Conservation (phyloP, 257 asterid genomes). For the Primulina tabacum region DNA sequence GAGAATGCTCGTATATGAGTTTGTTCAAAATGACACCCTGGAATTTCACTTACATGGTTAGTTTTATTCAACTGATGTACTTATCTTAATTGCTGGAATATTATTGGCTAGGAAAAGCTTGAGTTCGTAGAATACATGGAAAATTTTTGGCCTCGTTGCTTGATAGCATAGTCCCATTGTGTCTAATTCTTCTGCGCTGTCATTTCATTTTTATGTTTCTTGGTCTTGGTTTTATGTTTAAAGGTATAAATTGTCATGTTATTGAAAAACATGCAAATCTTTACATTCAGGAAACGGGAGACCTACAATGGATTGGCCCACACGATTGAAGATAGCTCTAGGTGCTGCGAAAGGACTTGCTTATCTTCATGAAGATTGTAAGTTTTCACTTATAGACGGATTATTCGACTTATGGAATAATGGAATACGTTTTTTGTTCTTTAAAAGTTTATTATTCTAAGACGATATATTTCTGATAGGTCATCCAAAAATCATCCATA, state of each 20-base stretch:
- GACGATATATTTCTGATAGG: constrained; percentile 38
- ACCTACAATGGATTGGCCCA: constrained; percentile 50
- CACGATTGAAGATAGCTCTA: constrained; percentile 51
- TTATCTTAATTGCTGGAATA: not conserved
- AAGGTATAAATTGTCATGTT: not conserved
- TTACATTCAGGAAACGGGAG: constrained; percentile 42
- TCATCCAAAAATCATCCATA: constrained; percentile 88
- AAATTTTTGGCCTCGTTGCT: not conserved
- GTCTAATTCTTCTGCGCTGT: not conserved
- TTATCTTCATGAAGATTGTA: constrained; percentile 59
- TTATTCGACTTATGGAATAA: not conserved
- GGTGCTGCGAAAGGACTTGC: constrained; percentile 68
- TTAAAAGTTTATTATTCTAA: not conserved
- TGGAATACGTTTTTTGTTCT: not conserved
- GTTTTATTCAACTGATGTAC: constrained; percentile 14
- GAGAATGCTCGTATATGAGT: constrained; percentile 85
- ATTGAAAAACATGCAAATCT: constrained; percentile 4
- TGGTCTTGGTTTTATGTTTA: not conserved
- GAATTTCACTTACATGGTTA: constrained; percentile 81
- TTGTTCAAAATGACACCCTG: constrained; percentile 73
- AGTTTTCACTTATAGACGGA: constrained; percentile 20
- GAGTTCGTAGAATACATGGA: not conserved
- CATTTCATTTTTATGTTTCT: not conserved
- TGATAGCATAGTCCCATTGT: too few species aligned
- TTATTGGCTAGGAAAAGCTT: not conserved